Conservation (phyloP, 495 filamentous ascomycete species). For the Cryomyces minteri region DNA sequence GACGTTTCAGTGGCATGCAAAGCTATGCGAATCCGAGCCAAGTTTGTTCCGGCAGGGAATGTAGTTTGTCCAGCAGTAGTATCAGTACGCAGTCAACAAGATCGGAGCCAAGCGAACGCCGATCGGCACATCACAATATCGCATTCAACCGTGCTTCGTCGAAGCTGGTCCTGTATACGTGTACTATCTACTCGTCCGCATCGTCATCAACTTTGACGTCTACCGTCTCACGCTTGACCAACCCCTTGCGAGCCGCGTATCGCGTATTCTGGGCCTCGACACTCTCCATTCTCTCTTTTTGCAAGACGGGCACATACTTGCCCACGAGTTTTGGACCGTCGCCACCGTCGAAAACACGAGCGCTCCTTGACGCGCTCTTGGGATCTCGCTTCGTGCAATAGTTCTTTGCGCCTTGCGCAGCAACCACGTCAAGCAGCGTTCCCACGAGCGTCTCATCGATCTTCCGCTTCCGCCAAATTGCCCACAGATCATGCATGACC, state of each 20-base stretch:
- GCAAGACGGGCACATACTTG: constrained; percentile 50
- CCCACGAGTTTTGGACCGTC: constrained; percentile 39
- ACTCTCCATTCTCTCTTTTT: constrained; percentile 40
- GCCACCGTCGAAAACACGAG: constrained; percentile 56
- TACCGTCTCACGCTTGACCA: constrained; percentile 11
- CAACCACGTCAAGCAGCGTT: constrained; percentile 43
- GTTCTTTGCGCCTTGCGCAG: constrained; percentile 24
- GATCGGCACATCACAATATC: too few species aligned
- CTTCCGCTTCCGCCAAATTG: constrained; percentile 61
- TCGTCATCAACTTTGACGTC: constrained; percentile 1
- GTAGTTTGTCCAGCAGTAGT: too few species aligned
- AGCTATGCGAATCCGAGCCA: neutral
- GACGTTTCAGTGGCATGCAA: neutral
- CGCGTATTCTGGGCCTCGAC: constrained; percentile 59
- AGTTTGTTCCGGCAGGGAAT: too few species aligned
- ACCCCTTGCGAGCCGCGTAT: constrained; percentile 54
- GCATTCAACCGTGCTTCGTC: too few species aligned
- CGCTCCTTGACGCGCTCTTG: constrained; percentile 14
- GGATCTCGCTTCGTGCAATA: too few species aligned
- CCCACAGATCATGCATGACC: constrained; percentile 60
- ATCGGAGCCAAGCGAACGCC: neutral
- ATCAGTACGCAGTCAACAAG: too few species aligned
- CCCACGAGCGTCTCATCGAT: constrained; percentile 72
- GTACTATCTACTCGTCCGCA: neutral
- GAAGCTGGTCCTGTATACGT: too few species aligned